A percentile compares a stretch with the other conserved stretches of the same genome.
Conservation (phyloP, 2,329 filamentous ascomycete genomes). For the Teratosphaeria nubilosa region DNA sequence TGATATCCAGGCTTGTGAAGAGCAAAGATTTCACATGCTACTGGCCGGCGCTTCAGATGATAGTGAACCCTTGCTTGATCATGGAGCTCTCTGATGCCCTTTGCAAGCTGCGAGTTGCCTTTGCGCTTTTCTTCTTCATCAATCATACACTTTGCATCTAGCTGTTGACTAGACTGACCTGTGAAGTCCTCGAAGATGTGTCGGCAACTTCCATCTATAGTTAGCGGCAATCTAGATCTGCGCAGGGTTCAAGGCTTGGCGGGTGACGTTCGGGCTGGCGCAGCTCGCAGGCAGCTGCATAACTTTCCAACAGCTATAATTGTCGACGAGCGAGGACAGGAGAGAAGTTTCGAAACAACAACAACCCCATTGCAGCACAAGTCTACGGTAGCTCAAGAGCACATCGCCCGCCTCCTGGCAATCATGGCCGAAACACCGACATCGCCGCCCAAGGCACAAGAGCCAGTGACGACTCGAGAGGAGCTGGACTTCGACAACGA, state of each 20-base stretch:
- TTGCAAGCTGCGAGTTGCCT: too few species aligned
- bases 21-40: not conserved
- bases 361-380: not conserved
- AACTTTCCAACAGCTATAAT: not conserved
- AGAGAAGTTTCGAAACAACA: not conserved
- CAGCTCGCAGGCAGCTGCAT: not conserved
- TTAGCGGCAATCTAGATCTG: not conserved
- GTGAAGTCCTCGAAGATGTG: not conserved
- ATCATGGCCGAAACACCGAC: constrained; percentile 18
- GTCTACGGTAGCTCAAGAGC: not conserved
- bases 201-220: not conserved
- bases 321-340: not conserved
- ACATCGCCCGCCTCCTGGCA: not conserved
- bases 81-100: not conserved
- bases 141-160: too few species aligned
- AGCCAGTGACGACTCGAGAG: constrained; percentile 29
- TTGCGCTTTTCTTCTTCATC: too few species aligned
- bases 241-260: not conserved
- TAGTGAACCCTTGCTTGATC: not conserved
- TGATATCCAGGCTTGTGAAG: too few species aligned
- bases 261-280: not conserved
- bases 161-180: too few species aligned
- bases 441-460: constrained; percentile 23
- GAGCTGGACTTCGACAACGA: constrained; percentile 44
- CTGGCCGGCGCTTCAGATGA: not conserved